Base-by-base conservation (phyloP, 1,139 yeast genomes). In the Debaryomyces sp. region DNA sequence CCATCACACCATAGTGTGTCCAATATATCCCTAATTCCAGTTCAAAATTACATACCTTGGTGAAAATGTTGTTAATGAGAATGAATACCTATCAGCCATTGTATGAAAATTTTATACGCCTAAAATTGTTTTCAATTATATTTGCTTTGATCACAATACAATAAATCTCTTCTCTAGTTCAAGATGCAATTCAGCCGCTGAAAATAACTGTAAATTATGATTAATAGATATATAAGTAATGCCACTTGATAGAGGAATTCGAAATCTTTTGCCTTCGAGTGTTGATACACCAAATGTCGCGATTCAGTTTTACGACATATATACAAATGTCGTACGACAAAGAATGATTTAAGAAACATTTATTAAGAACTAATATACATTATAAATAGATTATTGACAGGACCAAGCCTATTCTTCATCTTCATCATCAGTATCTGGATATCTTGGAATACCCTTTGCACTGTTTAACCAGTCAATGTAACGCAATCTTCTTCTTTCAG, bases 81-180 rank as follows among this genome's bases (percentile, higher is more conserved):
- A 95, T 13, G 99, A 92, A 73, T 95, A 94, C 80, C 98, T 84
- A 70, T 94, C 98, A 55, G 99, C 97, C 97, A 94, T 92, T 52
- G 52, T 69, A 50, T 29, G 22, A 24, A 27, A 41, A 27, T 41
- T 30, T 22, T 30, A 29, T 41, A 30, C 32, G 18, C 21, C 7
- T 23, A 13, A 22, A 12, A 21, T 41, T 18, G n/a, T 27, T 17
- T 29, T 10, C 2, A 18, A n/a, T 15, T 37, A 34, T 34, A n/a
- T 30, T n/a, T 41, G 36, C 17, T 21, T 12, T 6, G 15, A 27
- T 9, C 15, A 32, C 23, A 41, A 41, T 29, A 22, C 13, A 40
- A 32, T 41, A 21, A 5, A 29, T 41, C 18, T 30, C 17, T 39
- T 10, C 36, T n/a, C 12, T 41, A 30, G 34, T 18, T 7, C 21